A percentile compares a stretch with the other conserved stretches of the same genome.
Evolutionary conservation across 129 eudicot species (phyloP).

Genomic region (Pseudognaphalium luteoalbum): DNA sequence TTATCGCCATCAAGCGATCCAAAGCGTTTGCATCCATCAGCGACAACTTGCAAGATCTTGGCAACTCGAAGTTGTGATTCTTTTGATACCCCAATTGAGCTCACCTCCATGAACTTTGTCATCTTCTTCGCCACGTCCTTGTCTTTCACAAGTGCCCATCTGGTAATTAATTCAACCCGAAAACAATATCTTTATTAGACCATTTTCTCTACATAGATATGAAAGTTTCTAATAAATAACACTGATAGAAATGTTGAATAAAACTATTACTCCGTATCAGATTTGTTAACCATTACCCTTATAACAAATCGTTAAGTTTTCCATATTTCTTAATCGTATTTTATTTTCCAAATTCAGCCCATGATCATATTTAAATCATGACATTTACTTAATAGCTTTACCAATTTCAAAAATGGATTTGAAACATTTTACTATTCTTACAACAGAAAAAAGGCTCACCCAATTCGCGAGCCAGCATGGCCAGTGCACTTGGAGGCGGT

Average conservation of each 20-base stretch:
- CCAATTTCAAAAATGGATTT: background rate
- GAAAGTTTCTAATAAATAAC: background rate
- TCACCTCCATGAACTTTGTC: conserved; percentile 58
- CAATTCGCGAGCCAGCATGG: conserved; percentile 89
- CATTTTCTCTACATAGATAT: background rate
- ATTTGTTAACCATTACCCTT: background rate
- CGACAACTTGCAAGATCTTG: conserved; percentile 56
- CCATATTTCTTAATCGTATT: too few species aligned
- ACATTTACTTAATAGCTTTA: background rate
- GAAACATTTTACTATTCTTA: too few species aligned
- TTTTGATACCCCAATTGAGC: conserved; percentile 81
- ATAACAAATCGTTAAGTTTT: too few species aligned
- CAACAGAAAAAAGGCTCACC: conserved; percentile 37
- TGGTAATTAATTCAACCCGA: conserved; percentile 14
- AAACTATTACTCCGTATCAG: background rate
- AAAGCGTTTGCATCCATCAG: conserved; percentile 51
- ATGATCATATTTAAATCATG: background rate
- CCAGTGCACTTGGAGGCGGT: conserved; percentile 93
- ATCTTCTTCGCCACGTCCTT: conserved; percentile 67
- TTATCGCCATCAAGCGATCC: conserved; percentile 32
- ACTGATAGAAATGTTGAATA: background rate
- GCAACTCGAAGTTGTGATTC: conserved; percentile 83
- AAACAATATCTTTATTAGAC: background rate
- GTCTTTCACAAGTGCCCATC: conserved; percentile 96
- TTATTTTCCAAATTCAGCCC: background rate